Percentiles rank a stretch among this genome's conserved stretches.
Conservation (phyloP, 192 early-diverging fungal species). For the Obelidium mucronatum region DNA sequence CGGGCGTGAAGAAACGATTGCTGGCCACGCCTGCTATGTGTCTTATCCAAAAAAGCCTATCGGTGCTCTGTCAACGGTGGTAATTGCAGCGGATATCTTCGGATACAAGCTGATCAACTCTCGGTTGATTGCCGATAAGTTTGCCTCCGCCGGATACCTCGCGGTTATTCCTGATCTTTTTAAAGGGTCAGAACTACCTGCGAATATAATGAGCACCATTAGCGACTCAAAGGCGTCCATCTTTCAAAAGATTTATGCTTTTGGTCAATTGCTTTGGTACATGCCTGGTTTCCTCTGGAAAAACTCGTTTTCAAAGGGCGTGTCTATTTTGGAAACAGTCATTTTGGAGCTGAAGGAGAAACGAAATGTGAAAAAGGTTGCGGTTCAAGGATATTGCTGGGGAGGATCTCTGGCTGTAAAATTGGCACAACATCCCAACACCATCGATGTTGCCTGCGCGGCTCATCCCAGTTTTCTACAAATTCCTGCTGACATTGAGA, state of each 20-base stretch:
- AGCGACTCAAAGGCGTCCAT: neutral
- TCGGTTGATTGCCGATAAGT: conserved; percentile 44
- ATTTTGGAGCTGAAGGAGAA: conserved; percentile 4
- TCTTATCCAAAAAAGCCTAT: neutral
- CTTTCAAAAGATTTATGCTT: neutral
- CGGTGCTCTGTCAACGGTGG: neutral
- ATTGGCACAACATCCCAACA: conserved; percentile 10
- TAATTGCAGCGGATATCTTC: conserved; percentile 46
- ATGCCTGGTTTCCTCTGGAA: conserved; percentile 19
- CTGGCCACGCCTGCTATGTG: conserved; percentile 36
- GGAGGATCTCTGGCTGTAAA: conserved; percentile 24
- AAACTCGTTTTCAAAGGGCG: neutral
- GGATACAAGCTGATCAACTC: conserved; percentile 43
- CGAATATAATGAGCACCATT: conserved; percentile 3
- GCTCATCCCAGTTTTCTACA: conserved; percentile 27
- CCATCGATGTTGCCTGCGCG: conserved; percentile 14
- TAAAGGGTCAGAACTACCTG: conserved; percentile 22
- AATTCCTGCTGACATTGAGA: conserved; percentile 20
- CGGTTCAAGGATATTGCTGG: conserved; percentile 25
- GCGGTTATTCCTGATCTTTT: conserved; percentile 36
- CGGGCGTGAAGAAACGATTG: conserved; percentile 24
- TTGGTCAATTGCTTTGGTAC: conserved; percentile 12
- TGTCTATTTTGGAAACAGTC: conserved; percentile 1
- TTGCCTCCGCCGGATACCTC: conserved; percentile 28
- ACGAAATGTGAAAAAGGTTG: conserved; percentile 12